Base-by-base conservation (phyloP, 371 early-diverging fungal species). In the Mucor sp. region DNA sequence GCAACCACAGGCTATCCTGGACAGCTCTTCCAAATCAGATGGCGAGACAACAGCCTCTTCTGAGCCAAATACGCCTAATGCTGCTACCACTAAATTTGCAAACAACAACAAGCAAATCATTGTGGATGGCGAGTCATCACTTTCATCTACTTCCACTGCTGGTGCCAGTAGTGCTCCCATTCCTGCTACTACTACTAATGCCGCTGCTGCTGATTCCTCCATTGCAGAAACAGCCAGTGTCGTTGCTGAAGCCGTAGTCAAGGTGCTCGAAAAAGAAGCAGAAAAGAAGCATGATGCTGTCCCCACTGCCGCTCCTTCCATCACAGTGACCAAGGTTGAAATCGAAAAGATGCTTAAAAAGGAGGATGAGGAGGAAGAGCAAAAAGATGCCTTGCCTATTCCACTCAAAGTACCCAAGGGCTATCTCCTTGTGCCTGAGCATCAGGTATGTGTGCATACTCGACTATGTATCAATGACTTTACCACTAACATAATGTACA, bases 401-500 rank as follows among this genome's bases (percentile, higher is more conserved):
- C 62, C 62, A 21, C 41, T 72, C 15, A 69, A 75, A 19, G 66
- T 84, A 39, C 84, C 84, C 1, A 78, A 77, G 58, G 84, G 84
- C 4, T 84, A 84, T 60, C 58, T 78, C 21, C 74, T 84, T 30
- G 77, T 84, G 15, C 78, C 81, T 33, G 77, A 81, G 43, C 66
- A 76, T 58, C 81, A 82, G 66, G 82, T 81, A 75, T 67, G 47
- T 33, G n/a, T 41, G 47, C 7, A 21, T 33, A 30, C 30, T 30
- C 23, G 21, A 33, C 7, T 9, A 8, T 8, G 62, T 17, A 15
- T 14, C 8, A 48, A 19, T 32, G 17, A 19, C 3, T 60, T 35
- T 43, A 21, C 0, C 0, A 19, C 47, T 32, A 17, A 62, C 23
- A 21, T 23, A 4, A 19, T 6, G n/a, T n/a, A 15, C 17, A 23